Evolutionary conservation across 495 filamentous ascomycete genomes (phyloP), one percentile per base, ranked within the genome.

Genomic region (Oidiodendron maius): DNA sequence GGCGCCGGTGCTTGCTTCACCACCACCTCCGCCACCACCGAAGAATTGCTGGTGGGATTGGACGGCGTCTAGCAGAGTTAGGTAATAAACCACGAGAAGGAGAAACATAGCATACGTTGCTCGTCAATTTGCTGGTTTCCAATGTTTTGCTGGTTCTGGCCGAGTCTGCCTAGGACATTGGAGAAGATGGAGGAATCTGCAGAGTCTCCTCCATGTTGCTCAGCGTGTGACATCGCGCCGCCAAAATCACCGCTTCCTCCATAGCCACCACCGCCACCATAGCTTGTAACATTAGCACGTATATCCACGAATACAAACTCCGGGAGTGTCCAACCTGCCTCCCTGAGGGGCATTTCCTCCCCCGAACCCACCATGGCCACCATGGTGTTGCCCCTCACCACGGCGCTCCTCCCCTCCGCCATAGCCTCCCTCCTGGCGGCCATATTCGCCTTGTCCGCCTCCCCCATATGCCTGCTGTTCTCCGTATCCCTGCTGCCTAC

Each of bases 81-180:
- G 21, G 41, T 52, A 23, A 52, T 42, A 42, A 40, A 34, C 46
- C 35, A 20, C 37, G 42, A 51, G 32, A 20, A 28, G 16, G 26
- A 13, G 3, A 37, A n/a, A 8, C 10, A 15, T 15, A 12, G 56
- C 63, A 34, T 3, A 71, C 71, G 62, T 24, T 82, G 71, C 60
- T 86, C 81, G 51, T 86, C 74, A 22, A 84, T 52, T n/a, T 75
- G 70, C 32, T 79, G 74, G 22, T 76, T 59, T 5, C 64, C 62
- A 15, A 80, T 60, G 21, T 65, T 44, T 20, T 70, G 60, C 64
- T 73, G 75, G 58, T 74, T 76, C 52, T 72, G 58, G 12, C 65
- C 61, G 21, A 83, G 58, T 40, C 64, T 60, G 45, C 64, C 63
- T 4, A 85, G 59, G 17, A 76, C 63, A 45, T 42, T 64, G 32